phyloP scores from a whole-genome alignment of 2,329 filamentous ascomycete genomes.

The Tothia fuscella region DNA sequence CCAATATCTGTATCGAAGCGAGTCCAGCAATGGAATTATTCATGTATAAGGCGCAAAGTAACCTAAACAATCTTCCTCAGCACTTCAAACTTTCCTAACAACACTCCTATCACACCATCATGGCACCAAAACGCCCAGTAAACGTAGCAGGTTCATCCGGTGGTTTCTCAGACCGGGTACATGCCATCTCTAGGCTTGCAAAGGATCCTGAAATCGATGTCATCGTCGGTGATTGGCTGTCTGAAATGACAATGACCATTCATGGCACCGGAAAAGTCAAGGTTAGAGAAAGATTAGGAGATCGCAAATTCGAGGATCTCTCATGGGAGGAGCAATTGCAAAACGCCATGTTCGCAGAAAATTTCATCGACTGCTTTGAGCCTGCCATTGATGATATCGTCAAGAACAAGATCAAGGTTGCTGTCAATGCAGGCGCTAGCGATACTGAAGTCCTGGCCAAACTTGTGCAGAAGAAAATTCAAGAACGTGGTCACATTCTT shows the following conservation, averaged over 20 bases:
- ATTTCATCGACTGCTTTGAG: constrained; percentile 25
- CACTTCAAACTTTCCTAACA: background rate
- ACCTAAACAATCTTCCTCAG: background rate
- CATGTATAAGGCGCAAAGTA: background rate
- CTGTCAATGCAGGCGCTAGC: constrained; percentile 30
- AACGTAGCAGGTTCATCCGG: constrained; percentile 33
- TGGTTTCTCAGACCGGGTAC: constrained; percentile 32
- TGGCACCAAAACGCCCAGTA: constrained; percentile 20
- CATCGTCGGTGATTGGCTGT: constrained; percentile 13
- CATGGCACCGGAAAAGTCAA: constrained; percentile 16
- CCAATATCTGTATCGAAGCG: too few species aligned
- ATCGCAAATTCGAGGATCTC: background rate
- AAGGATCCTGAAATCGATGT: constrained; percentile 26
- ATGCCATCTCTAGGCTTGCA: constrained; percentile 31
- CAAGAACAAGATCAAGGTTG: constrained; percentile 24
- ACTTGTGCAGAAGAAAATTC: constrained; percentile 20
- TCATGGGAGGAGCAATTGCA: constrained; percentile 10
- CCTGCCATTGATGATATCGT: constrained; percentile 28
- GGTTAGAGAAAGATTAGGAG: constrained; percentile 11
- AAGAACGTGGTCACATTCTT: constrained; percentile 18
- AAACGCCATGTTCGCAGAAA: constrained; percentile 19
- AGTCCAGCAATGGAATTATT: too few species aligned
- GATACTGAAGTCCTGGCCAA: constrained; percentile 22
- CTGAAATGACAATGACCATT: constrained; percentile 12
- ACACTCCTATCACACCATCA: background rate